phyloP scores from a whole-genome alignment of 2,329 filamentous ascomycete genomes.

The Coniochaeta sp. region DNA sequence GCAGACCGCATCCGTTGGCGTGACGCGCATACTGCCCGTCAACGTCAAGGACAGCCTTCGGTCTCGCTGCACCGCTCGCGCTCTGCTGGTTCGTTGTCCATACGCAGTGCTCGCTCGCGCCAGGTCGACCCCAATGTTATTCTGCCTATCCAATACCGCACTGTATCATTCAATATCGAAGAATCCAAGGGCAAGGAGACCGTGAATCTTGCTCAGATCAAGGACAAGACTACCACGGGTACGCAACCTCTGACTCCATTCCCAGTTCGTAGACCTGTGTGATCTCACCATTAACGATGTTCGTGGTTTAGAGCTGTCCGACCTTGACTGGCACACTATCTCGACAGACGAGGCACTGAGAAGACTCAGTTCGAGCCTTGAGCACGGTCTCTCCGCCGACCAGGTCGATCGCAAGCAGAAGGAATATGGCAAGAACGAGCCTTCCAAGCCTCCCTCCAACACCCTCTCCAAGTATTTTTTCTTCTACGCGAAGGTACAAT shows the following conservation, averaged over 20 bases:
- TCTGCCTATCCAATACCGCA: conserved; percentile 48
- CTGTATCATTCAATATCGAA: conserved; percentile 48
- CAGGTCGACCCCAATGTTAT: conserved; percentile 30
- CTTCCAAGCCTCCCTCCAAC: conserved; percentile 56
- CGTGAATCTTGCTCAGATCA: conserved; percentile 26
- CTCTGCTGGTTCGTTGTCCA: conserved; percentile 28
- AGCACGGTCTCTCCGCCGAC: conserved; percentile 51
- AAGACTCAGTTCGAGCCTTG: conserved; percentile 48
- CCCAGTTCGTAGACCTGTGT: not conserved
- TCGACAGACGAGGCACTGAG: conserved; percentile 48
- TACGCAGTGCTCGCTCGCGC: conserved; percentile 28
- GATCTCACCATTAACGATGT: conserved; percentile 9
- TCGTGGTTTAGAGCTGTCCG: conserved; percentile 41
- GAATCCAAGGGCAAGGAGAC: conserved; percentile 42
- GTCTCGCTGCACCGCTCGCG: not conserved
- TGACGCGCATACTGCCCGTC: not conserved
- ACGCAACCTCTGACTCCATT: conserved; percentile 6
- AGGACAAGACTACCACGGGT: conserved; percentile 37
- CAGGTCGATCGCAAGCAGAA: conserved; percentile 46
- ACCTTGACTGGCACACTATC: conserved; percentile 62
- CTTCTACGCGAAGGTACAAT: conserved; percentile 6
- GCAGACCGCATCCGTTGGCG: conserved; percentile 5
- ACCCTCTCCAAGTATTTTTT: conserved; percentile 62
- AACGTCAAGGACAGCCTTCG: not conserved
- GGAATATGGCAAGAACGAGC: conserved; percentile 60